Percentiles rank a stretch among this genome's conserved stretches.
Conservation (phyloP, 176 grass and related monocot genomes). For the Paspalum notatum region DNA sequence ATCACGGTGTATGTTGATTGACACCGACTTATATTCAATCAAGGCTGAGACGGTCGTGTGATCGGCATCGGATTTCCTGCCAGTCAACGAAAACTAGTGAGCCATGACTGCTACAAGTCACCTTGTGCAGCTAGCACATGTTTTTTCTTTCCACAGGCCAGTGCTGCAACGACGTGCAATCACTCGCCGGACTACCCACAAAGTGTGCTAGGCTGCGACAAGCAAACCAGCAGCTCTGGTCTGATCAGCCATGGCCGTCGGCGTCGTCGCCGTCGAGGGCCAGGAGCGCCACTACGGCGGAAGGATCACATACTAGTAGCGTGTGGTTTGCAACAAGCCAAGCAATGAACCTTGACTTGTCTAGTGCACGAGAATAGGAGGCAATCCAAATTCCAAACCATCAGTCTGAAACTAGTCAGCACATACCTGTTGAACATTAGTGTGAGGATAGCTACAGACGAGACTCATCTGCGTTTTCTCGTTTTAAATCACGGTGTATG, state of each 20-base stretch:
- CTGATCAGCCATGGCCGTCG: too few species aligned
- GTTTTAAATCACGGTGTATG: background rate
- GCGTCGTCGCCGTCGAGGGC: too few species aligned
- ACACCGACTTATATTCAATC: background rate
- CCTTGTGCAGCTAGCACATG: background rate
- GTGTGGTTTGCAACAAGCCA: background rate
- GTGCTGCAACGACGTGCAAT: background rate
- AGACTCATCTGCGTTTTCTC: too few species aligned
- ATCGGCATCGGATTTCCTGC: background rate
- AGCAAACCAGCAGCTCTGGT: too few species aligned
- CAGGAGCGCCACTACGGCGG: too few species aligned
- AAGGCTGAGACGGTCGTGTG: background rate
- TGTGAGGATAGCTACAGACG: slow-evolving; percentile 3
- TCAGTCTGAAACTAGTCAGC: slow-evolving; percentile 17
- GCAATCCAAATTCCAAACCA: slow-evolving; percentile 12
- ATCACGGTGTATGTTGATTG: background rate
- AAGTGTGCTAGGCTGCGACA: background rate
- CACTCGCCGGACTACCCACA: background rate
- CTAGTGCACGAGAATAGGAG: slow-evolving; percentile 11
- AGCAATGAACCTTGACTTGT: background rate
- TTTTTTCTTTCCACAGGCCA: background rate
- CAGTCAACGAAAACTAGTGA: slow-evolving; percentile 29
- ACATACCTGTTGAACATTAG: slow-evolving; percentile 7
- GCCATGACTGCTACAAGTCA: slow-evolving; percentile 23
- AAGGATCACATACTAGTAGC: background rate